Evolutionary conservation across 1,139 yeast species (phyloP).

Genomic region (Saccharomyces hybrid): DNA sequence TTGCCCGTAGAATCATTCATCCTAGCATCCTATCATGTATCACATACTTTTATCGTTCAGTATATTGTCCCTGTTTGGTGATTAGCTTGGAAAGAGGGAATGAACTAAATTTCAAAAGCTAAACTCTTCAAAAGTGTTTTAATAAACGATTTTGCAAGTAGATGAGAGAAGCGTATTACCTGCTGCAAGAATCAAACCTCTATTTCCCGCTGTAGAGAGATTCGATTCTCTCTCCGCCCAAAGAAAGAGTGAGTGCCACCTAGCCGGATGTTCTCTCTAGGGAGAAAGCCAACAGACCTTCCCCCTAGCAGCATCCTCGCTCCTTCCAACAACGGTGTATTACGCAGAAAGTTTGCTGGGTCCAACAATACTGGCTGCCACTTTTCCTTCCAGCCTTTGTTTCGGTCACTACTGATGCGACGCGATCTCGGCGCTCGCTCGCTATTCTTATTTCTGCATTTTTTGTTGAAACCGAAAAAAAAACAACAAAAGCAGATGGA

Average conservation of each 20-base stretch:
- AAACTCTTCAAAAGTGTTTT: background rate
- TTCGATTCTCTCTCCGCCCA: background rate
- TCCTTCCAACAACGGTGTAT: background rate
- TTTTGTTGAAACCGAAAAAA: background rate
- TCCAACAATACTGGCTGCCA: too few species aligned
- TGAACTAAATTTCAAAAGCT: background rate
- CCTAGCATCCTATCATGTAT: background rate
- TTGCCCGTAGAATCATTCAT: background rate
- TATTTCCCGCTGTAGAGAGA: background rate
- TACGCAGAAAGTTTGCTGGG: too few species aligned
- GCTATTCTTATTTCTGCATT: too few species aligned
- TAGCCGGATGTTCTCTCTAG: background rate
- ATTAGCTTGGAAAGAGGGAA: background rate
- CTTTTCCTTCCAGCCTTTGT: too few species aligned
- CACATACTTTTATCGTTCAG: slow-evolving; percentile 1
- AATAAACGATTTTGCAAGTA: background rate
- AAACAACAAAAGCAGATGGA: background rate
- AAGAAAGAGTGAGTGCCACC: background rate
- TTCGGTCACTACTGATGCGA: too few species aligned
- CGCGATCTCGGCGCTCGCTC: background rate
- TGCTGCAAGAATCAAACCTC: background rate
- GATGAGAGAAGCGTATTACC: background rate
- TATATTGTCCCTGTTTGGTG: slow-evolving; percentile 1
- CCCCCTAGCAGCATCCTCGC: background rate
- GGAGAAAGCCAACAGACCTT: background rate